Evolutionary conservation across 768 basidiomycete species (phyloP), one percentile per base, ranked within the genome.

Genomic region (Boletus sensibilis): DNA sequence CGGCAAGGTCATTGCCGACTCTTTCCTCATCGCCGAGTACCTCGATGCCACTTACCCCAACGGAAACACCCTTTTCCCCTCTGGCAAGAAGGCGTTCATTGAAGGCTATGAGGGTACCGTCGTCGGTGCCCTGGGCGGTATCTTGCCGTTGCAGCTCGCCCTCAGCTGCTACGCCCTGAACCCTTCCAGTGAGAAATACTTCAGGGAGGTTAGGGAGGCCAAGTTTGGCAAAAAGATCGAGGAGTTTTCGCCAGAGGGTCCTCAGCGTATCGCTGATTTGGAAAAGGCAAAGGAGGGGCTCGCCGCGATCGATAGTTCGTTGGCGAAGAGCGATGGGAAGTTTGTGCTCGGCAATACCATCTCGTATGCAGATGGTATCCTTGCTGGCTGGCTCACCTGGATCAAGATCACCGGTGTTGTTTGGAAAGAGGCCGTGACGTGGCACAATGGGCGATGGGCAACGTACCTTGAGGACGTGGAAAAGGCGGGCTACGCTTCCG

Each of bases 11-110:
- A 23, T 80, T 27, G 35, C 77, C 0, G 78, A 82, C 50, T 78
- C 77, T 6, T 68, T 73, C 52, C 62, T 64, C 18, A 81, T 81
- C 48, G 78, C 78, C 0, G 68, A 71, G 54, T 82, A 82, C 54
- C 78, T 80, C 37, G 80, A 82, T 33, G 67, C 60, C 16, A 65
- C 66, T 0, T 81, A 79, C 58, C 77, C 79, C 5, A 27, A 37
- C 11, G 72, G 73, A 2, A 72, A 71, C 8, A 56, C 53, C 12
- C 64, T 83, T 43, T 74, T 85, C 64, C 80, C 80, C 0, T 21
- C 50, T 4, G 76, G 75, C 18, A 74, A 72, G 0, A 64, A 67
- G 27, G 75, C 74, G 1, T 64, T 83, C 11, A 71, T 81, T 47
- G 67, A 66, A 1, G 76, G 76, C 1, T 79, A 79, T 60, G 70